Evolutionary conservation across 2,329 filamentous ascomycete genomes (phyloP).

Genomic region (Cladophialophora yegresii): DNA sequence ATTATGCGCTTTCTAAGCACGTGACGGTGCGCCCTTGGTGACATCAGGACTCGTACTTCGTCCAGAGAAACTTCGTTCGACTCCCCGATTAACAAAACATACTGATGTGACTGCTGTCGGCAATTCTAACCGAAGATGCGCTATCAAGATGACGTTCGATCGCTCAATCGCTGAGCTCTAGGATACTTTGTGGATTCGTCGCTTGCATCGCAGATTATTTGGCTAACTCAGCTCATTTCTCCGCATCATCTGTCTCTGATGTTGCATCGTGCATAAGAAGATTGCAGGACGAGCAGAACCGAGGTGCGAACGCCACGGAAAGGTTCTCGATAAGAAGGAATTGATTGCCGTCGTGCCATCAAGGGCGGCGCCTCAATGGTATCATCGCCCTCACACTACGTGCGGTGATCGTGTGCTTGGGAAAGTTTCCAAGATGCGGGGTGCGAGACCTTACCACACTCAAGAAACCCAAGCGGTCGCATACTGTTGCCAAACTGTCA

Average conservation of each 20-base stretch:
- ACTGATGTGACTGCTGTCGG: background rate
- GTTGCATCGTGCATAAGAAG: slow-evolving; percentile 4
- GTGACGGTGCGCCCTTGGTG: background rate
- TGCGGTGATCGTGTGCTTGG: background rate
- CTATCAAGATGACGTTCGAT: background rate
- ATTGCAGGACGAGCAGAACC: slow-evolving; percentile 4
- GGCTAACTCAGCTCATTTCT: background rate
- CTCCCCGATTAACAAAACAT: background rate
- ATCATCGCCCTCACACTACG: slow-evolving; percentile 7
- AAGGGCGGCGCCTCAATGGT: background rate
- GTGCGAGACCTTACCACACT: slow-evolving; percentile 6
- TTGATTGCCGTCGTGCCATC: background rate
- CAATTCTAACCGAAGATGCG: background rate
- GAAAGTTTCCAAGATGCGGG: slow-evolving; percentile 8
- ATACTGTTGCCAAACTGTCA: background rate
- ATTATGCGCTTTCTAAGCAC: background rate
- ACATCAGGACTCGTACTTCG: background rate
- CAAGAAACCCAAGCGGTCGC: background rate
- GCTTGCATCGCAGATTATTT: background rate
- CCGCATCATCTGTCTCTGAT: background rate
- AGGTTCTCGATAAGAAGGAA: slow-evolving; percentile 1
- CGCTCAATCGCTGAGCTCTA: background rate
- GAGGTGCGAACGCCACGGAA: background rate
- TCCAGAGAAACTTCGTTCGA: background rate
- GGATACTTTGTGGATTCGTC: background rate